A percentile compares a stretch with the other conserved stretches of the same genome.
phyloP scores from a whole-genome alignment of 2,329 filamentous ascomycete species.

The Talaromyces funiculosus region DNA sequence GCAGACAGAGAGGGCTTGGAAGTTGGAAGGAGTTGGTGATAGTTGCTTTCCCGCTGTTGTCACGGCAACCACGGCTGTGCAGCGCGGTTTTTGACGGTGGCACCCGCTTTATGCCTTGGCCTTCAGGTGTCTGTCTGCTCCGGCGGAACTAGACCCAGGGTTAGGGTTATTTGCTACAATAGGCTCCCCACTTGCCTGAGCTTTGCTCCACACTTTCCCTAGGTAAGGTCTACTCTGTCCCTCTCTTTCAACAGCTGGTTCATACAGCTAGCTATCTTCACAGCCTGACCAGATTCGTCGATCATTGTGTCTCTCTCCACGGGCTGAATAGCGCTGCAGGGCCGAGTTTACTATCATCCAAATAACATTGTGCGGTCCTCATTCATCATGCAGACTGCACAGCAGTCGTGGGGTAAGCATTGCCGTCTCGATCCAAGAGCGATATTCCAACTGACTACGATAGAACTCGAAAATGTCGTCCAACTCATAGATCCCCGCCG shows the following conservation, averaged over 20 bases:
- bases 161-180: no score
- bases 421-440: background rate
- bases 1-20: background rate
- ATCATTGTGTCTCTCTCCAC: background rate
- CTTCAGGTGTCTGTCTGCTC: constrained; percentile 1
- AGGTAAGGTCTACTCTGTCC: background rate
- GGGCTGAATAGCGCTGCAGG: background rate
- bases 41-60: constrained; percentile 21
- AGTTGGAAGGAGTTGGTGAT: constrained; percentile 24
- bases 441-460: constrained; percentile 6
- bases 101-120: constrained; percentile 1
- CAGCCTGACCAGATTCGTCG: background rate
- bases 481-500: constrained; percentile 77
- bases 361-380: background rate
- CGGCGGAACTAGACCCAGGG: background rate
- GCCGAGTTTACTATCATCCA: background rate
- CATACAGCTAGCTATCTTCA: background rate
- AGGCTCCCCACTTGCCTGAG: background rate
- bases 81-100: background rate
- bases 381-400: constrained; percentile 49
- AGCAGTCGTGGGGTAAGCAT: constrained; percentile 56
- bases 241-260: background rate
- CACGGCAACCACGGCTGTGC: constrained; percentile 25
- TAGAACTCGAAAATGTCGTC: constrained; percentile 83
- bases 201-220: background rate